Base-by-base conservation (phyloP, 345 rosid species). In the Erodium maritimum region DNA sequence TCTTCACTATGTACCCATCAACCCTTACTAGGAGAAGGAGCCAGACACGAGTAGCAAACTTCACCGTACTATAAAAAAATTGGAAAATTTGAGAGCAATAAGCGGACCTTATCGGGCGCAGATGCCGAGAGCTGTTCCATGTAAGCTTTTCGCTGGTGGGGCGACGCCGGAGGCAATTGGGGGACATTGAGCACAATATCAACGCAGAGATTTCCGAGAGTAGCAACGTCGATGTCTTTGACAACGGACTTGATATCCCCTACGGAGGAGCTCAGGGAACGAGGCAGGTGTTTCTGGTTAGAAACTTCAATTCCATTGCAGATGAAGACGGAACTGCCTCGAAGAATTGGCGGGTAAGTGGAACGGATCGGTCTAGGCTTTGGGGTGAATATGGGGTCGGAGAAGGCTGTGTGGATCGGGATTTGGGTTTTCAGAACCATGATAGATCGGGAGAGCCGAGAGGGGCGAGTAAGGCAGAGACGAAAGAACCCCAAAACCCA, bases 91-190 rank as follows among this genome's bases (percentile, higher is more conserved):
- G 20, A 53, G n/a, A n/a, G n/a, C n/a, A n/a, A n/a, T n/a, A n/a
- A n/a, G n/a, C n/a, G n/a, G 64, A 91, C 98, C 94, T 85, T 89
- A 67, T 93, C 88, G 0, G 97, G 99, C 2, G 91, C 95, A 55
- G 84, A 85, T 51, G 82, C 64, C 17, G 95, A 73, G 33, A 87
- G 61, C 52, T 69, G 71, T 18, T 83, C 91, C 95, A 87, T 89
- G 62, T 78, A 75, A 21, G 85, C 88, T 65, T 67, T 75, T 62
- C 91, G 82, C 53, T 73, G 82, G 2, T 59, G 75, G 4, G 57
- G 73, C 4, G 87, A 68, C n/a, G 75, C 75, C 11, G 95, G 95
- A 7, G 99, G 99, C 74, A 93, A 65, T 62, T 80, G 61, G 55
- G 83, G 83, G 75, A 93, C 95, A 58, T 74, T 74, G 69, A 93